A percentile compares a stretch with the other conserved stretches of the same genome.
These are phyloP conservation scores for Ambrosia artemisiifolia DNA, from an alignment of 129 eudicot species.

Conservation along the genomic window DNA sequence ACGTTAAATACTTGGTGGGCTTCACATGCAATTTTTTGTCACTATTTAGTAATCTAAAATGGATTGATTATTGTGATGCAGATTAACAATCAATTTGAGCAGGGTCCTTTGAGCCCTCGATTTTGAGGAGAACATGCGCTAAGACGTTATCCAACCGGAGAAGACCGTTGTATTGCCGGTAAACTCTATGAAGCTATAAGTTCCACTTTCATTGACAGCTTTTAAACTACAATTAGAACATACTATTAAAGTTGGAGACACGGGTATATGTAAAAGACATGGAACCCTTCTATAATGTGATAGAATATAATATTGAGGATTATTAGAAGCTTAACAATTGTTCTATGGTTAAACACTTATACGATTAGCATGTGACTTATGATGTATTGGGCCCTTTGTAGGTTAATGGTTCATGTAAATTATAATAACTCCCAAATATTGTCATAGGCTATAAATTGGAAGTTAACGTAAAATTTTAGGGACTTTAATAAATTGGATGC, in stretches of 20 bases:
- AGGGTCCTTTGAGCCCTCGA: slow-evolving; percentile 96
- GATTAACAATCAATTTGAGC: slow-evolving; percentile 95
- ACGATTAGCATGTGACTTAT: too few species aligned
- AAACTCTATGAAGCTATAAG: slow-evolving; percentile 98
- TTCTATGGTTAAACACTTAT: too few species aligned
- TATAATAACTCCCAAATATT: not conserved
- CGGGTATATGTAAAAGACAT: not conserved
- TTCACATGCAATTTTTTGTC: not conserved
- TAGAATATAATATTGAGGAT: too few species aligned
- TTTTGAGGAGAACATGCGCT: slow-evolving; percentile 99
- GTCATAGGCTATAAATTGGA: not conserved
- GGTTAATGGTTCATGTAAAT: not conserved
- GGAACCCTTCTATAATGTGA: too few species aligned
- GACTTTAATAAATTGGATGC: not conserved
- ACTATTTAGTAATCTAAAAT: not conserved
- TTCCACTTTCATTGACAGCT: not conserved
- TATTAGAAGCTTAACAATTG: too few species aligned
- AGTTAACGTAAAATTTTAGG: not conserved
- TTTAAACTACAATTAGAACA: not conserved
- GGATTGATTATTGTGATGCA: slow-evolving; percentile 20
- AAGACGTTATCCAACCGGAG: slow-evolving; percentile 91
- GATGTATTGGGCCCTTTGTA: too few species aligned
- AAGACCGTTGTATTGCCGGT: slow-evolving; percentile 96
- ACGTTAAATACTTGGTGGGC: not conserved
- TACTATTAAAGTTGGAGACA: not conserved